Conservation (phyloP, 768 basidiomycete genomes). For the Candolleomyces eurysporus region DNA sequence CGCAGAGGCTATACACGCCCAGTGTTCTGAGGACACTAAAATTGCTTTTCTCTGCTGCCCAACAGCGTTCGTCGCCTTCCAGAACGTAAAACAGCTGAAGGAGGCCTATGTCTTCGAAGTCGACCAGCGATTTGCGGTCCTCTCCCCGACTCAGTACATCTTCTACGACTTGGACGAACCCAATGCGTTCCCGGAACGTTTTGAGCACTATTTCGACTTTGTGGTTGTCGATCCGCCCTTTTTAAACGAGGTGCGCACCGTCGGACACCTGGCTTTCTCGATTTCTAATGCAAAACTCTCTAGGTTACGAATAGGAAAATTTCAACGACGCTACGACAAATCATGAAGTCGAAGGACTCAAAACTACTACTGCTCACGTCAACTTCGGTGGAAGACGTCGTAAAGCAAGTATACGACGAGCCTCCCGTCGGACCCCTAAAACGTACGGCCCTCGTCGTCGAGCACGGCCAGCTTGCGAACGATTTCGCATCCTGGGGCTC, state of each 20-base stretch:
- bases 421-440: constrained; percentile 38
- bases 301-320: constrained; percentile 41
- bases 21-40: constrained; percentile 30
- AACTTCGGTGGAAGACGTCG: constrained; percentile 31
- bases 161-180: constrained; percentile 46
- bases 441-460: constrained; percentile 30
- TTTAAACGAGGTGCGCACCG: constrained; percentile 38
- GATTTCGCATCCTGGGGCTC: constrained; percentile 44
- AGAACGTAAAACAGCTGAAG: constrained; percentile 32
- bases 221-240: constrained; percentile 46
- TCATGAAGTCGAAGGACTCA: constrained; percentile 34
- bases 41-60: constrained; percentile 47
- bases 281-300: background rate
- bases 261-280: background rate
- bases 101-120: constrained; percentile 38
- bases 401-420: constrained; percentile 32
- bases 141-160: constrained; percentile 38
- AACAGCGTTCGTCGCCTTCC: constrained; percentile 47
- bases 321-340: constrained; percentile 34
- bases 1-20: constrained; percentile 27
- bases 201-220: constrained; percentile 34
- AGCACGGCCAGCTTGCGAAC: constrained; percentile 39
- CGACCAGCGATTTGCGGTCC: constrained; percentile 40
- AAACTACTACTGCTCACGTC: constrained; percentile 41
- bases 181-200: constrained; percentile 31